phyloP scores from a whole-genome alignment of 495 filamentous ascomycete species.

The Massariosphaeria phaeospora region DNA sequence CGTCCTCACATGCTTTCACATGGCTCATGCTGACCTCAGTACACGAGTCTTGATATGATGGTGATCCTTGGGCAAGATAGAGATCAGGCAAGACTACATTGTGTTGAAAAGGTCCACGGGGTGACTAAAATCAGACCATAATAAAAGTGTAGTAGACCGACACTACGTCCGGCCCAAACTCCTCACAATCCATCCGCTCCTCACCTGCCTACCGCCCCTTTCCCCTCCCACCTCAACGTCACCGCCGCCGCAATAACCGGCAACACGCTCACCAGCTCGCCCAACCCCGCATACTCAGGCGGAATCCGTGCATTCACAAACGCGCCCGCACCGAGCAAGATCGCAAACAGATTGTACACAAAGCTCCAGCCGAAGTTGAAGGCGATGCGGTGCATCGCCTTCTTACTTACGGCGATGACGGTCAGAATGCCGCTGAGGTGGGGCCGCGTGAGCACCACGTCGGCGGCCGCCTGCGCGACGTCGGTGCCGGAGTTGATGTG shows the following conservation, averaged over 20 bases:
- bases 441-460: constrained; percentile 62
- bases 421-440: constrained; percentile 52
- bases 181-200: too few relatives aligned
- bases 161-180: too few relatives aligned
- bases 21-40: too few relatives aligned
- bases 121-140: too few relatives aligned
- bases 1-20: too few relatives aligned
- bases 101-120: too few relatives aligned
- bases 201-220: constrained; percentile 17
- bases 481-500: constrained; percentile 61
- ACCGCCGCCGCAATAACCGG: constrained; percentile 62
- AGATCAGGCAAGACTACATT: too few relatives aligned
- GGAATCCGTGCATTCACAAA: constrained; percentile 62
- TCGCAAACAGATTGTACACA: constrained; percentile 68
- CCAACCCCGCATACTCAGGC: constrained; percentile 68
- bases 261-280: constrained; percentile 71
- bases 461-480: constrained; percentile 63
- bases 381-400: constrained; percentile 52
- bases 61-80: too few relatives aligned
- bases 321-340: constrained; percentile 65
- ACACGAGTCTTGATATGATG: too few relatives aligned
- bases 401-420: constrained; percentile 54
- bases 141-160: too few relatives aligned
- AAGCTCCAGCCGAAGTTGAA: constrained; percentile 73
- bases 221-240: constrained; percentile 42